Base-by-base conservation (phyloP, 2,329 filamentous ascomycete species). In the Ophiostoma pallidulum region DNA sequence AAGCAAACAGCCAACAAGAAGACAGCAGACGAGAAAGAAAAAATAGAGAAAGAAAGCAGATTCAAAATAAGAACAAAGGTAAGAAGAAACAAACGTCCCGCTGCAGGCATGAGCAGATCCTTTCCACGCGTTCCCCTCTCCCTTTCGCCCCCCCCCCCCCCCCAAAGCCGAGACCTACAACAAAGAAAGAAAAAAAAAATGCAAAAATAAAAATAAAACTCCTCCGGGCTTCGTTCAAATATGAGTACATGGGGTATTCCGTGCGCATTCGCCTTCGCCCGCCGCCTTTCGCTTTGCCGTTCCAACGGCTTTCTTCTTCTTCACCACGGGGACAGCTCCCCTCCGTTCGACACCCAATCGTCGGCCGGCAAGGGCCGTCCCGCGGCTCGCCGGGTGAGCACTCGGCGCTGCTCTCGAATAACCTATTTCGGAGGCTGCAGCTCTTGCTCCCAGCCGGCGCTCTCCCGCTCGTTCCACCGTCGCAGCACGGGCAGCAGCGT, bases 381-480 rank as follows among this genome's bases (percentile, higher is more conserved):
- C 26, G 19, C 28, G 6, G 20, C n/a, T 10, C 20, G 41, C 29
- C 28, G 28, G 18, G 24, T n/a, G 24, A 42, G 22, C 8, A 32
- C 14, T 12, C 20, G 33, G 40, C 20, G 40, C 28, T n/a, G 7
- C 14, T 39, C n/a, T n/a, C n/a, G 13, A 14, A 19, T 8, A 28
- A 12, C 13, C 43, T 50, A 47, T 39, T 37, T 28, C 24, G 51
- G 54, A 5, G 51, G 38, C 37, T 54, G 44, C 3, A 56, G 41
- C 26, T 55, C 53, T 32, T 53, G 53, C 20, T 54, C 51, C 73
- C 72, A 76, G 16, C 64, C 59, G n/a, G 74, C 64, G 5, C 59
- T 58, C 50, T 74, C 69, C 3, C 66, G 63, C 8, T 64, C 61
- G 38, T 66, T 68, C 68, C 71, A 75, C 20, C 62, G 58, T 3